These are phyloP conservation scores for Carnegiea gigantea DNA, from an alignment of 179 eudicot species.

Conservation along the genomic window DNA sequence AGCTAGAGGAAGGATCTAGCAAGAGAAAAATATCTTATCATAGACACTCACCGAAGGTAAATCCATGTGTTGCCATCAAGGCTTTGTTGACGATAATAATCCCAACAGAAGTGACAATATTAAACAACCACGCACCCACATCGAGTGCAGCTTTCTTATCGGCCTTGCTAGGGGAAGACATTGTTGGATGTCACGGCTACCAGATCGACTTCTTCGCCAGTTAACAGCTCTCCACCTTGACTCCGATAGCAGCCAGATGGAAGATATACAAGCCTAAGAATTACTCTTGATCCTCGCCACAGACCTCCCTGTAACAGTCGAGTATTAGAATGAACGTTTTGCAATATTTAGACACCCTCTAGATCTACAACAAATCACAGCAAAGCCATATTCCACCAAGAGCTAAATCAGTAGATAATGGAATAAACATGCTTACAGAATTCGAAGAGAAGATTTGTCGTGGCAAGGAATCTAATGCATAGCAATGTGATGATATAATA, in stretches of 20 bases:
- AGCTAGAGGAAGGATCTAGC: neutral
- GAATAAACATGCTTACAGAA: neutral
- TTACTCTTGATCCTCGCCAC: conserved; percentile 2
- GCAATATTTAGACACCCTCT: conserved; percentile 1
- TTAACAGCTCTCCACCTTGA: conserved; percentile 14
- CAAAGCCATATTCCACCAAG: neutral
- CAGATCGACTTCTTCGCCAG: conserved; percentile 1
- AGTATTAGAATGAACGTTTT: conserved; percentile 14
- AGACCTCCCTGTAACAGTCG: conserved; percentile 20
- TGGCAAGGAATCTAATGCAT: neutral
- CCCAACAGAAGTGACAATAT: conserved; percentile 84
- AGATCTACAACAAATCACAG: neutral
- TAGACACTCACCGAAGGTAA: conserved; percentile 56
- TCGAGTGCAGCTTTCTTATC: conserved; percentile 57
- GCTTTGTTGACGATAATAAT: conserved; percentile 87
- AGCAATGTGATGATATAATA: neutral
- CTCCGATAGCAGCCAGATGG: conserved; percentile 14
- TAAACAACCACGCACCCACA: conserved; percentile 74
- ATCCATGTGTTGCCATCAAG: conserved; percentile 77
- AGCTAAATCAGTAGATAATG: neutral
- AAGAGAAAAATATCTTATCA: neutral
- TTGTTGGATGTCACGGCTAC: conserved; percentile 29
- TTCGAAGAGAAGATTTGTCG: neutral
- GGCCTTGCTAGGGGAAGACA: conserved; percentile 51
- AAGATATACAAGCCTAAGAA: conserved; percentile 14